Conservation (phyloP, 1,284 basidiomycete species). For the Trametes versicolor region DNA sequence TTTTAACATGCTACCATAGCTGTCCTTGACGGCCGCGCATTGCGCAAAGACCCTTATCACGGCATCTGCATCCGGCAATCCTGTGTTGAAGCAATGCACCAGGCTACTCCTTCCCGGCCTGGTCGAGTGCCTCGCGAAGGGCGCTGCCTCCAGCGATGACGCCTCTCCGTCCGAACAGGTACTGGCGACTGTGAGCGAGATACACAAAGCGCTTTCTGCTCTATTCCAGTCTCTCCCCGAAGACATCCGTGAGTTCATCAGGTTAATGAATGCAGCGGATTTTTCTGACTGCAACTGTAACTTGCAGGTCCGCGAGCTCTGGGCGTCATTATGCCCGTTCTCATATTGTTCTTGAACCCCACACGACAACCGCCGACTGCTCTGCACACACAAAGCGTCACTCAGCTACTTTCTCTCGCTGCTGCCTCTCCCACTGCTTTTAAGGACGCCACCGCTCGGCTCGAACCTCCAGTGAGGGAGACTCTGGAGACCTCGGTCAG, state of each 20-base stretch:
- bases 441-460: constrained; percentile 84
- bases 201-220: constrained; percentile 82
- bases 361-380: constrained; percentile 54
- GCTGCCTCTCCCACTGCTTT: constrained; percentile 81
- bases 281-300: constrained; percentile 15
- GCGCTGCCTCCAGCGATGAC: constrained; percentile 68
- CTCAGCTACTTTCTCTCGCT: constrained; percentile 83
- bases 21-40: constrained; percentile 88
- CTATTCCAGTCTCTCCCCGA: constrained; percentile 70
- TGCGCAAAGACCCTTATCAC: constrained; percentile 86
- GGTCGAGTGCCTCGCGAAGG: constrained; percentile 80
- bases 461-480: constrained; percentile 70
- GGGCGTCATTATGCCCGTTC: constrained; percentile 82
- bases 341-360: constrained; percentile 79
- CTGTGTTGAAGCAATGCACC: constrained; percentile 78
- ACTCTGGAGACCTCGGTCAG: constrained; percentile 84
- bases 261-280: constrained; percentile 9
- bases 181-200: constrained; percentile 75
- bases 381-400: constrained; percentile 72
- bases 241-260: constrained; percentile 64
- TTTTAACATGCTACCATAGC: constrained; percentile 46
- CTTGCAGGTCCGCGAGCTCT: constrained; percentile 74
- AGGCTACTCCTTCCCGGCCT: constrained; percentile 82
- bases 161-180: constrained; percentile 63
- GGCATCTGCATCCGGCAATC: constrained; percentile 68